These are phyloP conservation scores for Backusella luteola DNA, from an alignment of 192 early-diverging fungal species.

Conservation along the genomic window DNA sequence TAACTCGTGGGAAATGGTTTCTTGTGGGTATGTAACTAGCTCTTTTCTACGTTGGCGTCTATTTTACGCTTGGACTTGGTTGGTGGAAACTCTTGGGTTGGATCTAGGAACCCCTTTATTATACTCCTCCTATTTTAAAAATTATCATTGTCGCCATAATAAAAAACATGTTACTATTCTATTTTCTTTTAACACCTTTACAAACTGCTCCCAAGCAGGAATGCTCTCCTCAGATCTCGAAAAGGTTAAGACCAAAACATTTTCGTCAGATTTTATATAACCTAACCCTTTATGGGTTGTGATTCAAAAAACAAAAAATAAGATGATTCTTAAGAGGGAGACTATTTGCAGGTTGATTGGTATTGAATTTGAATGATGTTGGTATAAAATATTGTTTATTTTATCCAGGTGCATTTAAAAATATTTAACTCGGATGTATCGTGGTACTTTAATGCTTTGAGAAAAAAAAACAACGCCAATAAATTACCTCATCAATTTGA, in stretches of 20 bases:
- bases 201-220: background rate
- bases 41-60: slow-evolving; percentile 48
- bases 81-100: slow-evolving; percentile 77
- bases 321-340: background rate
- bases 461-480: background rate
- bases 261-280: background rate
- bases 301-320: background rate
- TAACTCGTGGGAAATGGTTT: slow-evolving; percentile 63
- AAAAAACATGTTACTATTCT: background rate
- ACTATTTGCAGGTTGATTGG: background rate
- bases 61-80: slow-evolving; percentile 57
- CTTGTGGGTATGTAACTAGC: slow-evolving; percentile 49
- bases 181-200: background rate
- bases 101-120: slow-evolving; percentile 8
- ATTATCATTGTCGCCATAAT: background rate
- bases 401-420: background rate
- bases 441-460: background rate
- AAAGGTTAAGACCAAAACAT: background rate
- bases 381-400: background rate
- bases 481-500: slow-evolving; percentile 9
- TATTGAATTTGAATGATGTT: background rate
- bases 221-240: background rate
- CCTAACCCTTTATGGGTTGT: background rate
- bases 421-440: background rate
- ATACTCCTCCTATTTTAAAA: background rate